Evolutionary conservation across 2,329 filamentous ascomycete genomes (phyloP).

Genomic region (Thelonectria discophora): DNA sequence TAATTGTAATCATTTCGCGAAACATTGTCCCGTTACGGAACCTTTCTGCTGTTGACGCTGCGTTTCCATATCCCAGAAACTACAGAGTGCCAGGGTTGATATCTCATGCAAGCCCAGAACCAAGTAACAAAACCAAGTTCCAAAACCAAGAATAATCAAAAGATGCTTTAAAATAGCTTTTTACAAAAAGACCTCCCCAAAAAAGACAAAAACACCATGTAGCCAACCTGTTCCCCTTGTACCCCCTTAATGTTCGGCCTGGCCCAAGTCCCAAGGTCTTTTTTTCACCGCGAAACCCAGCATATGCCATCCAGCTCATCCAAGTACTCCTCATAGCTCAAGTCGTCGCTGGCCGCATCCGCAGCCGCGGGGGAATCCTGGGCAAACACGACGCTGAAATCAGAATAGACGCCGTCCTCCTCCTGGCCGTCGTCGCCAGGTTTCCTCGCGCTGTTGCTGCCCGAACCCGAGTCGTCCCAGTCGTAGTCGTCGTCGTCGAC

Average conservation of each 20-base stretch:
- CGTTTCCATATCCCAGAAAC: constrained; percentile 1
- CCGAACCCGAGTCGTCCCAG: constrained; percentile 53
- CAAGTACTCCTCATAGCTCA: constrained; percentile 63
- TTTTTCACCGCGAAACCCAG: constrained; percentile 50
- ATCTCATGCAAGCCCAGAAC: background rate
- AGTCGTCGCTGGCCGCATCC: constrained; percentile 46
- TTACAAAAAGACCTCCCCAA: constrained; percentile 27
- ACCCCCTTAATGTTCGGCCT: background rate
- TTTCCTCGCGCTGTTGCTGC: constrained; percentile 42
- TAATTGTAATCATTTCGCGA: background rate
- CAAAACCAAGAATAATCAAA: too few species aligned
- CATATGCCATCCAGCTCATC: constrained; percentile 66
- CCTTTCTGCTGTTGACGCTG: background rate
- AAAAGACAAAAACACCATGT: constrained; percentile 9
- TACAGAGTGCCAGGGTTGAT: constrained; percentile 5
- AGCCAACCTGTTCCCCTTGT: too few species aligned
- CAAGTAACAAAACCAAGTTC: background rate
- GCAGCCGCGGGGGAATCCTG: constrained; percentile 36
- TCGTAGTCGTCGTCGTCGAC: constrained; percentile 47
- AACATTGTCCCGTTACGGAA: background rate
- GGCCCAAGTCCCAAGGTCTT: background rate
- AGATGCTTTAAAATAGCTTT: constrained; percentile 4
- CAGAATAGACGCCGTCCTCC: constrained; percentile 64
- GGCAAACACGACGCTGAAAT: constrained; percentile 63
- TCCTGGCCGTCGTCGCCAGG: constrained; percentile 56